Evolutionary conservation across 371 early-diverging fungal species (phyloP).

Genomic region (Cokeromyces recurvatus): DNA sequence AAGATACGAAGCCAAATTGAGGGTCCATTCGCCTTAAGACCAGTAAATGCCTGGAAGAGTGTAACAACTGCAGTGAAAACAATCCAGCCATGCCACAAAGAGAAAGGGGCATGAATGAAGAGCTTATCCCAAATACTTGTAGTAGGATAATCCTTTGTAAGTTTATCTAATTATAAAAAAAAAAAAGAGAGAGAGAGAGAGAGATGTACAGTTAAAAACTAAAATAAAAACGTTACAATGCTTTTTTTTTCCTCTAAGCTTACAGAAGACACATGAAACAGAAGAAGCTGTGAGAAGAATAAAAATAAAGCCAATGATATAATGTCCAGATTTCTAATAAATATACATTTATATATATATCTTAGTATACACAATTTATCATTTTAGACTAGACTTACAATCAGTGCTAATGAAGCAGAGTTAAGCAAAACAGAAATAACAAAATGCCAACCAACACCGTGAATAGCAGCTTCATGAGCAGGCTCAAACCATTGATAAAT

Average conservation of each 20-base stretch:
- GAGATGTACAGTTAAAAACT: too few relatives aligned
- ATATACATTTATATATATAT: too few relatives aligned
- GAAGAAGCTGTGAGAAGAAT: conserved; percentile 43
- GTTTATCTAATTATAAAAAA: conserved; percentile 30
- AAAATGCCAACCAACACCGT: conserved; percentile 68
- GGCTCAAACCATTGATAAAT: conserved; percentile 60
- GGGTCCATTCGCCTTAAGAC: conserved; percentile 40
- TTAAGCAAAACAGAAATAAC: conserved; percentile 55
- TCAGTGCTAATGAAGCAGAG: conserved; percentile 55
- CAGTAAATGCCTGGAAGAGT: conserved; percentile 56
- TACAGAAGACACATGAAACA: conserved; percentile 47
- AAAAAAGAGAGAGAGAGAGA: conserved; percentile 7
- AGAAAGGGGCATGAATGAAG: conserved; percentile 71
- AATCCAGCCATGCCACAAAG: conserved; percentile 71
- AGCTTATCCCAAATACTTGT: conserved; percentile 44
- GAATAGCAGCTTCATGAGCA: conserved; percentile 56
- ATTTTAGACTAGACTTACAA: too few relatives aligned
- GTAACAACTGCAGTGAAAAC: conserved; percentile 58
- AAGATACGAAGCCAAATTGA: conserved; percentile 43
- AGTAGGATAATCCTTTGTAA: conserved; percentile 43
- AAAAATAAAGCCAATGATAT: conserved; percentile 43
- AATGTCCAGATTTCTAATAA: conserved; percentile 31
- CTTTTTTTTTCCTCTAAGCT: conserved; percentile 9
- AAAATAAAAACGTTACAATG: neutral
- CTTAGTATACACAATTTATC: too few relatives aligned